Evolutionary conservation across 2,329 filamentous ascomycete species (phyloP), one percentile per base, ranked within the genome.

Genomic region (Madurella mycetomatis): DNA sequence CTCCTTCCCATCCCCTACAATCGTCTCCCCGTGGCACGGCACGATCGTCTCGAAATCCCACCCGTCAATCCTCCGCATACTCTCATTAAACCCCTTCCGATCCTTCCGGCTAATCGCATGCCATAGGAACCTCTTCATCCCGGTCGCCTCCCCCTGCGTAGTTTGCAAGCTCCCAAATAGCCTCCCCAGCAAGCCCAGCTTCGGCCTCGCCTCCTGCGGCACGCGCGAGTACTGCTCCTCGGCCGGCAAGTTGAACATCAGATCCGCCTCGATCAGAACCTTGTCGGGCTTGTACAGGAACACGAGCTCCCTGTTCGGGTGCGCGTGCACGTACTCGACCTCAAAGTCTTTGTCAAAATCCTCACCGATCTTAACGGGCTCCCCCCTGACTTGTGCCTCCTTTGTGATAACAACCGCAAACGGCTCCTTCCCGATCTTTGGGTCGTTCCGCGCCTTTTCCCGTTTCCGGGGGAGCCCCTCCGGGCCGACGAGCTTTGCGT

Each of bases 21-120:
- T 84, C 15, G 88, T 85, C 73, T 99, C 94, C 9, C 94, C 94
- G 72, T 99, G 94, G 69, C 92, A 97, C 0, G 92, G 91, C 56
- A 99, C 85, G 48, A 97, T 78, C 40, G 85, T 85, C 60, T 86
- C 82, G 68, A 96, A 96, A 55, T 92, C 86, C 92, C 92, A 99
- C 51, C 71, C 68, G 50, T 84, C 76, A 59, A 97, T 92, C 56
- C 79, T 78, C 62, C 71, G 73, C 41, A 90, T 73, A 62, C 86
- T 91, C 58, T 83, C 77, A 60, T 84, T 85, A 70, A 91, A 95
- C 13, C 82, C 84, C 5, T 71, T 61, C 31, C 88, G 77, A 70
- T 96, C 82, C 39, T 73, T 75, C 30, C 64, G 54, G 64, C 70
- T 85, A 31, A 83, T 70, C 1, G 77, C 74, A 70, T 96, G 92